Conservation (phyloP, 2,329 filamentous ascomycete genomes). For the Lachnellula cervina region DNA sequence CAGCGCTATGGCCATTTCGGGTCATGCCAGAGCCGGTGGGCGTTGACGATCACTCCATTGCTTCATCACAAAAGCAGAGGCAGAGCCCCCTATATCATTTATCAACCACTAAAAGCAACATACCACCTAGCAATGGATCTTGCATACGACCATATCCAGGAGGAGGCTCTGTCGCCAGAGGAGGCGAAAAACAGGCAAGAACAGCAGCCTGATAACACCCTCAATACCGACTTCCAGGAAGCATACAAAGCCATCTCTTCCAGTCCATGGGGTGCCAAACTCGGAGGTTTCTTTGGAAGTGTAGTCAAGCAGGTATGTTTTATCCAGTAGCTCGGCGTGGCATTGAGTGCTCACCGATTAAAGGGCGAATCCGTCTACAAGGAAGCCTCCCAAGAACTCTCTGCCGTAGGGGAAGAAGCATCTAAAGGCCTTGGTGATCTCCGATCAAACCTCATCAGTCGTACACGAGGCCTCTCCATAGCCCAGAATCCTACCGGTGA, state of each 20-base stretch:
- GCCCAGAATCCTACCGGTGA: conserved; percentile 31
- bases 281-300: conserved; percentile 83
- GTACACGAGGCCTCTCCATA: conserved; percentile 66
- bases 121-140: conserved; percentile 68
- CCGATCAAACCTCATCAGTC: conserved; percentile 61
- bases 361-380: conserved; percentile 79
- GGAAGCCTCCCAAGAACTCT: conserved; percentile 80
- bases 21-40: background rate
- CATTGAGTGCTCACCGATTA: conserved; percentile 1
- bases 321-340: too few relatives aligned
- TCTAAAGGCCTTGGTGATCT: conserved; percentile 73
- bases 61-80: background rate
- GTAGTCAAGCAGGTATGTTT: conserved; percentile 79
- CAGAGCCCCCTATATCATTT: background rate
- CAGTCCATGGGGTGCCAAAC: conserved; percentile 83
- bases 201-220: conserved; percentile 45
- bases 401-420: conserved; percentile 73
- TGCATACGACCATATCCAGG: conserved; percentile 94
- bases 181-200: conserved; percentile 42
- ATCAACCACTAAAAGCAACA: background rate
- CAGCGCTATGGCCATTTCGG: background rate
- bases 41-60: background rate
- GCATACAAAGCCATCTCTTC: conserved; percentile 90
- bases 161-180: conserved; percentile 63
- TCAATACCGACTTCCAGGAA: conserved; percentile 88